Base-by-base conservation (phyloP, 306 rosid genomes). In the Cicer pinnatifidum region DNA sequence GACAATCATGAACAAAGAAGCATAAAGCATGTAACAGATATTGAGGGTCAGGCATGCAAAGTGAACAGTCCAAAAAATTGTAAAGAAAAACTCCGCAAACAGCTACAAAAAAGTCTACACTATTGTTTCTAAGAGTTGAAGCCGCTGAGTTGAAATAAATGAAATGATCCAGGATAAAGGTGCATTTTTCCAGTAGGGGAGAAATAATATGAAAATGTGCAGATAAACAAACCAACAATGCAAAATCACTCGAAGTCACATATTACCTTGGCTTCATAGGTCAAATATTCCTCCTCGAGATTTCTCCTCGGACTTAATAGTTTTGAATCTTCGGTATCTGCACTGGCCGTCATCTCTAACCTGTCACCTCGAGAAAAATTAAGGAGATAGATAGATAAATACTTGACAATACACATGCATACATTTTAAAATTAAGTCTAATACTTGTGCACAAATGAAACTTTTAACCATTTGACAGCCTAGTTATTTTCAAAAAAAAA, bases 281-380 rank as follows among this genome's bases (percentile, higher is more conserved):
- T 87, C 83, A 91, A 72, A 89, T 91, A 95, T 84, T 91, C 99
- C 85, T 92, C 91, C 86, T 95, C 97, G 6, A 95, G 93, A 90
- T 84, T 90, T 71, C 77, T 90, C 87, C 88, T 85, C 11, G 96
- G 99, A 75, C 85, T 88, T 63, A 86, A 80, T 63, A 67, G 59
- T 78, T 82, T 80, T 47, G 93, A 82, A 19, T 83, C 93, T 38
- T 87, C 96, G 7, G 82, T 80, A 43, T 82, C 95, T 65, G 80
- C 70, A 65, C 43, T 45, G 28, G 93, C 20, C 43, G 82, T 64
- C 57, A 9, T 78, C 69, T 78, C 85, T 45, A 83, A 84, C 83
- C 99, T 95, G 88, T 82, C 75, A 75, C 74, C 76, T 80, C 72
- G 40, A 65, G 68, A 82, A 78, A 75, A 12, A 70, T 59, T 52